Base-by-base conservation (phyloP, 345 rosid genomes). In the Microthlaspi erraticum region DNA sequence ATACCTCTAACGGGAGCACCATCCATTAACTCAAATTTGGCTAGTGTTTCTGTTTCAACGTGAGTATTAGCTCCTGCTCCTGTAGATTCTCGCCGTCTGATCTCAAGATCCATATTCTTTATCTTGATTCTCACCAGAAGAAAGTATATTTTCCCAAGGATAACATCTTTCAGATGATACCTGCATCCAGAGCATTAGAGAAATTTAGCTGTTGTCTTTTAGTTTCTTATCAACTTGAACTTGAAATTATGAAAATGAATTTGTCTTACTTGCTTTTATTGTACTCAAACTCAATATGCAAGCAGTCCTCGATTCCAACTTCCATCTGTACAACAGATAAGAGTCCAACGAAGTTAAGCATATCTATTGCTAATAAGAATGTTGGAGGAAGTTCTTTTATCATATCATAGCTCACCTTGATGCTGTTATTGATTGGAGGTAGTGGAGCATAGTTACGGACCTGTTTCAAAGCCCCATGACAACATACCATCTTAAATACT, bases 1-100 rank as follows among this genome's bases (percentile, higher is more conserved):
- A 26, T 83, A 94, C 99, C 99, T 88, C 98, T 84, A 48, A 95
- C 98, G 0, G 99, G 97, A 82, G 98, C 96, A 43, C 99, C 99
- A 76, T 95, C 99, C 99, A 95, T 95, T 80, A 95, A 65, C 82
- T 92, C 99, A 57, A 87, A 95, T 78, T 95, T 95, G 31, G 99
- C 98, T 8, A 95, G 87, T 9, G 98, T 95, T 81, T 95, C 98
- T 23, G 99, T 92, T 83, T 95, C 99, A 11, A 95, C 99, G 71
- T 90, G 96, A 20, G 98, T 95, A 75, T 88, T 95, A 60, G 90
- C 84, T 60, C 99, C 99, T 52, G 97, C 84, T 52, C 99, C 99
- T 0, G 99, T 95, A 48, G 99, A 92, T 76, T 95, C 99, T 54
- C 97, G 85, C 55, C 97, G 89, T 70, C 99, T 83, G 72, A 95